Conservation (phyloP, 345 rosid species). For the Acer negundo region DNA sequence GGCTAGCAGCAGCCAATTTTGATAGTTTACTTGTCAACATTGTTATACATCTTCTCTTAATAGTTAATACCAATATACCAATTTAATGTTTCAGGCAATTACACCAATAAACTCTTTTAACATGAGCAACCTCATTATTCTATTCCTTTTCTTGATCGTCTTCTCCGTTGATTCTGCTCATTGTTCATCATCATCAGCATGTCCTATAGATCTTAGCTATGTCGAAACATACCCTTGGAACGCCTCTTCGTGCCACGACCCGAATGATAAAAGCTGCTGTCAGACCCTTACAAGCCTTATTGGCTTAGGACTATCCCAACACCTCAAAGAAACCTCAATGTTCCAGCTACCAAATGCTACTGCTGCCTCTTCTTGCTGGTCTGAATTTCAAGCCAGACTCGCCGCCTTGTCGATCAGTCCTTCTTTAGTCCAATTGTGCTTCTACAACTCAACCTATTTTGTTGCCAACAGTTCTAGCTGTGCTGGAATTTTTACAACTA, state of each 20-base stretch:
- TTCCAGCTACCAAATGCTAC: constrained; percentile 42
- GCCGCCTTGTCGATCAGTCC: constrained; percentile 32
- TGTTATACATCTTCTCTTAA: neutral
- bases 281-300: constrained; percentile 48
- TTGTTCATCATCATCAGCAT: constrained; percentile 28
- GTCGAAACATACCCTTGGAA: constrained; percentile 62
- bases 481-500: constrained; percentile 37
- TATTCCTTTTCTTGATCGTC: constrained; percentile 26
- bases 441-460: constrained; percentile 36
- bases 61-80: too few species aligned
- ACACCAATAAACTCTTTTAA: neutral
- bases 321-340: constrained; percentile 47
- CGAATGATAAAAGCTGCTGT: constrained; percentile 42
- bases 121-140: constrained; percentile 18
- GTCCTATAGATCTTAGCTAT: constrained; percentile 58
- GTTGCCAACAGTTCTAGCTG: constrained; percentile 41
- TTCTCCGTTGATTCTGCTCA: constrained; percentile 11
- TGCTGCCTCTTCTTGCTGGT: constrained; percentile 41
- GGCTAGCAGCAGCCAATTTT: constrained; percentile 26
- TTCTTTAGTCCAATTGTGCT: constrained; percentile 44
- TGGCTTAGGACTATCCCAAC: constrained; percentile 53
- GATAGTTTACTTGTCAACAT: neutral
- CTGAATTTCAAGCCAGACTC: constrained; percentile 39
- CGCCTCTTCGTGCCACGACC: constrained; percentile 34
- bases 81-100: neutral